These are phyloP conservation scores for Goffeauzyma gilvescens DNA, from an alignment of 768 basidiomycete species.

Conservation along the genomic window DNA sequence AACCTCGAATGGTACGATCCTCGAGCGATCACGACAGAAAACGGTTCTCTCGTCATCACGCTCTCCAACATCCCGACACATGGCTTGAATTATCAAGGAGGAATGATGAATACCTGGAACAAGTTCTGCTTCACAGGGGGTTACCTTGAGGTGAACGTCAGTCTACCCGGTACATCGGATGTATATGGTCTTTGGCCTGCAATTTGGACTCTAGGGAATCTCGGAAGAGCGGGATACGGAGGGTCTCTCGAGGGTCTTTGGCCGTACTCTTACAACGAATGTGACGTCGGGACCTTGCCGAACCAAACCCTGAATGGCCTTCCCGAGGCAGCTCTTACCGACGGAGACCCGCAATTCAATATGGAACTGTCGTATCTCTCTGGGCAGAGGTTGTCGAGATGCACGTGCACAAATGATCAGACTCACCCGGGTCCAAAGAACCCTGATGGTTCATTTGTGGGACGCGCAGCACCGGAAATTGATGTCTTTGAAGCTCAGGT, in stretches of 20 bases:
- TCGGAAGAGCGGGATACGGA: constrained; percentile 34
- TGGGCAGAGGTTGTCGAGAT: constrained; percentile 69
- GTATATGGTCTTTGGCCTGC: constrained; percentile 31
- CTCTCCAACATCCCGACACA: constrained; percentile 20
- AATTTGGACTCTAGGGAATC: constrained; percentile 29
- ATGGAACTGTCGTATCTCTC: constrained; percentile 59
- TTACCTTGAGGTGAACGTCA: constrained; percentile 11
- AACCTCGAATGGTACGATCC: constrained; percentile 35
- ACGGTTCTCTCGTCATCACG: constrained; percentile 29
- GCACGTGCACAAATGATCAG: constrained; percentile 66
- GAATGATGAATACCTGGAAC: constrained; percentile 28
- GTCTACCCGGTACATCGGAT: constrained; percentile 28
- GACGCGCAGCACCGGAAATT: constrained; percentile 70
- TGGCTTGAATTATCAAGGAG: constrained; percentile 23
- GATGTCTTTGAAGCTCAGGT: constrained; percentile 73
- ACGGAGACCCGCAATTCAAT: constrained; percentile 42
- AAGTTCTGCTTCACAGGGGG: constrained; percentile 27
- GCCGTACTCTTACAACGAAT: constrained; percentile 38
- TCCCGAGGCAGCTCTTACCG: constrained; percentile 44
- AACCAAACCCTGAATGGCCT: constrained; percentile 58
- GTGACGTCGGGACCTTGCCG: constrained; percentile 74
- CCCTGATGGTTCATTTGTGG: constrained; percentile 57
- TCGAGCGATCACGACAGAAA: constrained; percentile 29
- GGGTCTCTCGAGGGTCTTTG: constrained; percentile 27
- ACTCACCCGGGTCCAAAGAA: constrained; percentile 67